Evolutionary conservation across 1,284 basidiomycete genomes (phyloP).

Genomic region (Volvariella volvacea): DNA sequence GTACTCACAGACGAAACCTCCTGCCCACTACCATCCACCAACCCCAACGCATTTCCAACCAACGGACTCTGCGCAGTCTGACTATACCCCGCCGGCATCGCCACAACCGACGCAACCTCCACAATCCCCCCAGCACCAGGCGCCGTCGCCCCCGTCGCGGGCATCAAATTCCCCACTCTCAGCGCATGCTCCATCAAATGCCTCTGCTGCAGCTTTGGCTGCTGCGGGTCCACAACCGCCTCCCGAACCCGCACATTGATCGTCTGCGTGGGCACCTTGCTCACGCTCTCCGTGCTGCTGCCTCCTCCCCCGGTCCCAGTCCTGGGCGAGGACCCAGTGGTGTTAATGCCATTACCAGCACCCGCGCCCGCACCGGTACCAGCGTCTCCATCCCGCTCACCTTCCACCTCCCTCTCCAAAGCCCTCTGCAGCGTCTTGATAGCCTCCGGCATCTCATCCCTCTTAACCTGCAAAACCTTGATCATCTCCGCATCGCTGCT

Average conservation of each 20-base stretch:
- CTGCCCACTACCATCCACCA: too few relatives aligned
- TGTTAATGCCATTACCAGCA: too few relatives aligned
- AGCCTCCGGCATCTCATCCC: conserved; percentile 71
- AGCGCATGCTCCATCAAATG: conserved; percentile 3
- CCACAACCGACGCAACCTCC: too few relatives aligned
- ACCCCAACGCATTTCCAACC: too few relatives aligned
- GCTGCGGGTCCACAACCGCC: neutral
- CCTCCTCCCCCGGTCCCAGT: too few relatives aligned
- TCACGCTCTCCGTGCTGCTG: neutral
- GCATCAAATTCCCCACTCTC: conserved; percentile 1
- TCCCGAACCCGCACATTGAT: neutral
- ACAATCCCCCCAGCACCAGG: too few relatives aligned
- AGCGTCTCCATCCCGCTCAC: conserved; percentile 16
- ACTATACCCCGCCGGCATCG: too few relatives aligned
- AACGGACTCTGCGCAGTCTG: too few relatives aligned
- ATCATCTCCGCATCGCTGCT: conserved; percentile 62
- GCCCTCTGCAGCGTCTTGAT: conserved; percentile 71
- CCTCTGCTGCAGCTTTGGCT: neutral
- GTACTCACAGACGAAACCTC: too few relatives aligned
- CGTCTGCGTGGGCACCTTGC: neutral
- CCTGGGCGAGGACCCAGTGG: too few relatives aligned
- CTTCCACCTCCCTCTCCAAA: conserved; percentile 44
- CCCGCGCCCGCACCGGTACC: conserved; percentile 1
- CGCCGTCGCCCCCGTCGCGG: too few relatives aligned
- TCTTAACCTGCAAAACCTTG: conserved; percentile 52